Evolutionary conservation across 139 green algal species (phyloP), one percentile per base, ranked within the genome.

Genomic region (Coelastrella sp.): DNA sequence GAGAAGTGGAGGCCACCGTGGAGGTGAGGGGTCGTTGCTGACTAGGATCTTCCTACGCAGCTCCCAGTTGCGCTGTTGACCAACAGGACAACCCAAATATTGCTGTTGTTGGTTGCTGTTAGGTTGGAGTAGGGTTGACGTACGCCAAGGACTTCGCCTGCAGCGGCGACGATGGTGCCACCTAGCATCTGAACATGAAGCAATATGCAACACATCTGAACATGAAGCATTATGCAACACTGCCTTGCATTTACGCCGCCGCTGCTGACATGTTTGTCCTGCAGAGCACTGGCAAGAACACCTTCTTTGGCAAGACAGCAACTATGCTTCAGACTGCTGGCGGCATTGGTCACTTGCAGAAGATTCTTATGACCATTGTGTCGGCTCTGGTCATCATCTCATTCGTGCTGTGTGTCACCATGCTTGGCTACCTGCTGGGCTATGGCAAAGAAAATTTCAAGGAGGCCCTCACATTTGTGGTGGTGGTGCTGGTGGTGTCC

Each of bases 261-360:
- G 76, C 76, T 63, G 35, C 12, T 60, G 10, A 17, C 73, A 19
- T 57, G n/a, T 57, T 81, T 10, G 12, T 24, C 35, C n/a, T 63
- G 14, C 88, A 95, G 91, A 93, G 92, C 90, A 98, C 96, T 19
- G 96, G 96, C 90, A 88, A 78, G 20, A 93, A 96, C 92, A 97
- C 96, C 80, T 98, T 98, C 90, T 98, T 98, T 85, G 96, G 96
- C 87, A 98, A 98, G 93, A 98, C 96, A 17, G 96, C 96, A 60
- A 92, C 92, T 49, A 92, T 98, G 91, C 94, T 98, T 22, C 89
- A 96, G 83, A 58, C 80, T 19, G 92, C 93, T 27, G 59, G 94
- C 61, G 93, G 92, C 78, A 91, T 96, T 60, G 95, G 94, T 63
- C 93, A 97, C 87, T 92, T 98, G 25, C 95, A 97, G 89, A 96